Evolutionary conservation across 108 stramenopile genomes (phyloP), one percentile per base, ranked within the genome.

Genomic region (Conticribra weissflogii): DNA sequence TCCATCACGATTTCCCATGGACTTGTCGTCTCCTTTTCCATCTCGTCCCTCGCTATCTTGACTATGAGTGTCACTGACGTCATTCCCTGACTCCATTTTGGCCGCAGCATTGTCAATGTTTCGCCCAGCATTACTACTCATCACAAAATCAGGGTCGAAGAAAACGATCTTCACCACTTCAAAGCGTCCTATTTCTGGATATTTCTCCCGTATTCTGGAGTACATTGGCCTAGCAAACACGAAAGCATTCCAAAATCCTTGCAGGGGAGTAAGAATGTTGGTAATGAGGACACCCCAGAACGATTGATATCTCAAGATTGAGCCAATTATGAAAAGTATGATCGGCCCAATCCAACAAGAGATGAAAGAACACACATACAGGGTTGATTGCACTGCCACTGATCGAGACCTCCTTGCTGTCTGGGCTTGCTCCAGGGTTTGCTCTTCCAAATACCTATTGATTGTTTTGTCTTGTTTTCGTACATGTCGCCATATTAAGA

Each of bases 201-300:
- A 9, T 5, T 5, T 12, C 12, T 41, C 36, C 36, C 36, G 5
- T 12, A 41, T 41, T 5, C 36, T 5, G 8, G 12, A 12, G 12
- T 41, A 41, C 36, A 12, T 9, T 41, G 36, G 36, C 36, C 36
- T 5, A 12, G 36, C 36, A 41, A 9, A 41, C 8, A 41, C n/a
- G 24, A 62, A 62, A 5, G 61, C 61, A 22, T 62, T 62, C 2
- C 3, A 62, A 18, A 62, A 62, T 45, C 61, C 61, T 33, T 62
- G 61, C 19, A 62, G 44, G 7, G 61, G 61, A 12, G 61, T 62
- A 45, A 62, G 29, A 22, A 45, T 47, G 7, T 47, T 45, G 29
- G 47, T 16, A 4, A 62, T 45, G 45, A 62, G 18, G 8, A 62
- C 15, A 24, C 27, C 22, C 61, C 61, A 62, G 47, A 62, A 62